Evolutionary conservation across 1,284 basidiomycete species (phyloP).

Genomic region (Trichosporon asahii): DNA sequence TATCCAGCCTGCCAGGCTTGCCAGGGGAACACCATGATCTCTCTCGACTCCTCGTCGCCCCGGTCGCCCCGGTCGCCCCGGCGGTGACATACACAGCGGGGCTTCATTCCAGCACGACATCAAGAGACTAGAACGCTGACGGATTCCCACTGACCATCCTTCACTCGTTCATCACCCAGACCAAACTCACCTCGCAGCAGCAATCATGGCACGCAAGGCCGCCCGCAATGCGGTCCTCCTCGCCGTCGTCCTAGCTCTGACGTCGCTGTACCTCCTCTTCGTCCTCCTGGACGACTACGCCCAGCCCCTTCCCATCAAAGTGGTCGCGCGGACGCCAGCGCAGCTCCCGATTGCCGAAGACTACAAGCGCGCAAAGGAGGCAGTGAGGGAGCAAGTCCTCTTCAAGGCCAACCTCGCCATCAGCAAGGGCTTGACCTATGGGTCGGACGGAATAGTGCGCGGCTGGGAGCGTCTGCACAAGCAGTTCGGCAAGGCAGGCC

Average conservation of each 20-base stretch:
- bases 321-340: background rate
- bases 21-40: background rate
- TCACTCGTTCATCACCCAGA: background rate
- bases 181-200: background rate
- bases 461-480: constrained; percentile 35
- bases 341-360: background rate
- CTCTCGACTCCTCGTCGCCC: background rate
- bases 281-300: background rate
- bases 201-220: constrained; percentile 3
- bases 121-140: background rate
- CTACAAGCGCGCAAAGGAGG: background rate
- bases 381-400: background rate
- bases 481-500: constrained; percentile 14
- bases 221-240: background rate
- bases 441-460: constrained; percentile 32
- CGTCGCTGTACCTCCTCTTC: background rate
- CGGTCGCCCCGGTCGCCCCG: background rate
- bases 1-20: background rate
- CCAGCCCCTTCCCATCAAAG: background rate
- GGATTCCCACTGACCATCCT: background rate
- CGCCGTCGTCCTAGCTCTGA: background rate
- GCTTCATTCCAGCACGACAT: background rate
- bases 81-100: background rate
- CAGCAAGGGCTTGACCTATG: constrained; percentile 23
- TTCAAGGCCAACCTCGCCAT: constrained; percentile 7